Conservation (phyloP, 2,329 filamentous ascomycete genomes). For the Teratosphaeria destructans region DNA sequence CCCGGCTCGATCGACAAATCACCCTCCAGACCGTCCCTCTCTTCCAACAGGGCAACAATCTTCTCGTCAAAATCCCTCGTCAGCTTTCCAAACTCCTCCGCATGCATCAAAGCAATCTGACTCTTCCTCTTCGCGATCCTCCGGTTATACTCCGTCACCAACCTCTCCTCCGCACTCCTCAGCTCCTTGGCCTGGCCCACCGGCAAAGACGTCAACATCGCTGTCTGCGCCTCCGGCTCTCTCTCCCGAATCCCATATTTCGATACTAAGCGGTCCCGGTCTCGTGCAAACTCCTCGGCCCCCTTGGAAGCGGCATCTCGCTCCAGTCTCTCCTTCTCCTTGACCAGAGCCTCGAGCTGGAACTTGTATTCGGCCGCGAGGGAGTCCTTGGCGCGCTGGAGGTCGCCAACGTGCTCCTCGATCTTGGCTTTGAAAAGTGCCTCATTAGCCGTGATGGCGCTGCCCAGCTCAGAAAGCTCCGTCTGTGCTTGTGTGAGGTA, state of each 20-base stretch:
- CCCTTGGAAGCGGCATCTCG: conserved; percentile 21
- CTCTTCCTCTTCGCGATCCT: conserved; percentile 25
- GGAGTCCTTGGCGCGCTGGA: conserved; percentile 26
- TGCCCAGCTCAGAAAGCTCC: conserved; percentile 25
- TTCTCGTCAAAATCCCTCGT: conserved; percentile 26
- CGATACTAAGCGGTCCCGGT: conserved; percentile 22
- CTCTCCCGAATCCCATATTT: conserved; percentile 16
- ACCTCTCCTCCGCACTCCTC: conserved; percentile 20
- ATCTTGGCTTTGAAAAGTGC: conserved; percentile 26
- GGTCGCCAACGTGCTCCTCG: conserved; percentile 26
- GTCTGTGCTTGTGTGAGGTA: conserved; percentile 24
- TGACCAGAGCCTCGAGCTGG: conserved; percentile 22
- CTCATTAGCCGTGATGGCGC: conserved; percentile 26
- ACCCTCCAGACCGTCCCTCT: conserved; percentile 20
- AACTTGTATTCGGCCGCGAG: conserved; percentile 24
- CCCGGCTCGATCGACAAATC: conserved; percentile 24
- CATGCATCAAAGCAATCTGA: conserved; percentile 26
- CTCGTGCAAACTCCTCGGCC: conserved; percentile 22
- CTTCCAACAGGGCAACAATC: conserved; percentile 20
- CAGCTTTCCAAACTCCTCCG: conserved; percentile 22
- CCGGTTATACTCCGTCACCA: conserved; percentile 24
- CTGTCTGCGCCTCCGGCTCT: conserved; percentile 11
- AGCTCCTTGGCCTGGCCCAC: conserved; percentile 15
- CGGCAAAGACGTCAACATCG: conserved; percentile 15
- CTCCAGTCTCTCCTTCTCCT: conserved; percentile 22